Evolutionary conservation across 2,329 filamentous ascomycete species (phyloP).

Genomic region (Trichoderma atroviride): DNA sequence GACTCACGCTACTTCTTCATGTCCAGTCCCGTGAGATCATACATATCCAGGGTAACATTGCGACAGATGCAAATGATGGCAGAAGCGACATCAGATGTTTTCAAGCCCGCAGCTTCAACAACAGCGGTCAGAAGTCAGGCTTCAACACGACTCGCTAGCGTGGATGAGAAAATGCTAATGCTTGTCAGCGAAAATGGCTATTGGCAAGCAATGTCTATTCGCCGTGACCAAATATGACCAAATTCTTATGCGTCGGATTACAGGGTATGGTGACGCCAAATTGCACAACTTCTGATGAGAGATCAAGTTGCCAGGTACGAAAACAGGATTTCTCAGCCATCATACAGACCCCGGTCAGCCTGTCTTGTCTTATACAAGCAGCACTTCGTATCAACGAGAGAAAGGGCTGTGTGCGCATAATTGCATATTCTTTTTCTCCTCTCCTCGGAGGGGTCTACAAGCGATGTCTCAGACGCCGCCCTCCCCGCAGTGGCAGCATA

Average conservation of each 20-base stretch:
- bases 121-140: constrained; percentile 19
- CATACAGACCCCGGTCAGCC: background rate
- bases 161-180: background rate
- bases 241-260: background rate
- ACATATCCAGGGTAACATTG: constrained; percentile 21
- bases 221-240: background rate
- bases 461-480: background rate
- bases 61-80: constrained; percentile 5
- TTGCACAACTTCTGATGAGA: background rate
- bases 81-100: constrained; percentile 2
- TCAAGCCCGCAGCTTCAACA: constrained; percentile 8
- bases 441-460: background rate
- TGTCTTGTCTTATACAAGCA: background rate
- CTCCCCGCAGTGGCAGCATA: background rate
- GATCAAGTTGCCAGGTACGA: background rate
- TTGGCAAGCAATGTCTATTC: background rate
- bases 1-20: constrained; percentile 19
- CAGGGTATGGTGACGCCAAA: constrained; percentile 13
- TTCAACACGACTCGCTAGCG: background rate
- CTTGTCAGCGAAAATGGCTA: background rate
- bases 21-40: constrained; percentile 16
- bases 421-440: background rate
- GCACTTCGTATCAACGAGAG: background rate
- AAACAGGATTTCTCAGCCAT: constrained; percentile 6
- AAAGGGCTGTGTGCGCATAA: background rate